Conservation (phyloP, 2,329 filamentous ascomycete genomes). For the Fusarium stilboides region DNA sequence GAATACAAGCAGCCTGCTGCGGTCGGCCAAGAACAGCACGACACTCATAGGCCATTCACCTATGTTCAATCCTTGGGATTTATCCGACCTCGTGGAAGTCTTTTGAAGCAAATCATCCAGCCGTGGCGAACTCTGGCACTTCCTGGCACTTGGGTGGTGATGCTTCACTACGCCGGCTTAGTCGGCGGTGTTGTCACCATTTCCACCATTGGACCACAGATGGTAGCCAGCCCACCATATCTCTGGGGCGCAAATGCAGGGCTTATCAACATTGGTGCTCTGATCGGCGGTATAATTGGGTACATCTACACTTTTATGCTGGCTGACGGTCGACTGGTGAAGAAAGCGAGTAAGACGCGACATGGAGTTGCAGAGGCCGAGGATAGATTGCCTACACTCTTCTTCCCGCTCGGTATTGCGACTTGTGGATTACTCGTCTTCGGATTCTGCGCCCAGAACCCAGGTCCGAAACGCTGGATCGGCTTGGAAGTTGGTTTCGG, state of each 20-base stretch:
- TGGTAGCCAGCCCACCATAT: conserved; percentile 53
- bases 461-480: conserved; percentile 52
- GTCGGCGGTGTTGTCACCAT: conserved; percentile 56
- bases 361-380: conserved; percentile 54
- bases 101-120: conserved; percentile 13
- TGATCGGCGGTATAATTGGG: conserved; percentile 53
- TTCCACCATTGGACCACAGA: conserved; percentile 53
- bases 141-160: conserved; percentile 56
- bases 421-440: conserved; percentile 56
- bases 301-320: conserved; percentile 48
- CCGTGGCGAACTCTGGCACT: conserved; percentile 44
- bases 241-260: conserved; percentile 54
- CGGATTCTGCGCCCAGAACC: conserved; percentile 56
- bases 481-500: conserved; percentile 54
- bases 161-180: conserved; percentile 56
- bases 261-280: conserved; percentile 54
- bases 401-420: conserved; percentile 50
- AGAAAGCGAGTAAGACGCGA: conserved; percentile 36
- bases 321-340: conserved; percentile 37
- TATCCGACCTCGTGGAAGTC: conserved; percentile 9
- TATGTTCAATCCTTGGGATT: conserved; percentile 34
- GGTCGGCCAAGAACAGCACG: not conserved
- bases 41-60: conserved; percentile 6
- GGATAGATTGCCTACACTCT: conserved; percentile 51
- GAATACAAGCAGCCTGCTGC: not conserved